Base-by-base conservation (phyloP, 1,139 yeast species). In the Sporopachydermia cereana region DNA sequence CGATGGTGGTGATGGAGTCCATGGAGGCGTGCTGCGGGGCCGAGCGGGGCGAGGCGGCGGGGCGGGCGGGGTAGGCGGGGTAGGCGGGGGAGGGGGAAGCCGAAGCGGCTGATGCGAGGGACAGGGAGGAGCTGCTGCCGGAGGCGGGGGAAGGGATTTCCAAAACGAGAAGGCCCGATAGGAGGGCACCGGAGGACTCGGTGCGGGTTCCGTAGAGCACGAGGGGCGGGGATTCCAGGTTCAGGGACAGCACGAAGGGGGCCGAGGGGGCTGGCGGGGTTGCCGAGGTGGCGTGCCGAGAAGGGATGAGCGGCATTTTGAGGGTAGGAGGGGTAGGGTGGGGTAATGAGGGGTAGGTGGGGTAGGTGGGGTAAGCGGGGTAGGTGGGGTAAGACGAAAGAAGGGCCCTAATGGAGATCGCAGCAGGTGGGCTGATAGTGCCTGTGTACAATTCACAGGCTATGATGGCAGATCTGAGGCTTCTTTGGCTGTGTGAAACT, bases 221-320 rank as follows among this genome's bases (percentile, higher is more conserved):
- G 31, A 89, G 69, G 0, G 99, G 98, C 1, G 98, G 97, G 0
- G 94, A 81, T 59, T 91, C 98, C 24, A 91, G 68, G 41, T 73
- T 70, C 43, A 91, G 72, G 1, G 77, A 61, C 24, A 89, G 64
- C 45, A 71, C 67, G 27, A 76, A 62, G 74, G 42, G 42, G 22
- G 24, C 29, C 9, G 46, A 21, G 9, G 30, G 24, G 24, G 18
- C 31, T 17, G 24, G 18, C 17, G 45, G 22, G n/a, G 42, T 7
- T 30, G 21, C 23, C 5, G 22, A 21, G 43, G 5, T 7, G 9
- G 18, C 9, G 18, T 34, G 39, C 22, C 39, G 18, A 7, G 39
- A 12, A 16, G 39, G 39, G 17, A 34, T 34, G 20, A 34, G n/a
- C 5, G 39, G 39, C 39, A 34, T 34, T 34, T 20, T 34, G 39